Conservation (phyloP, 1,284 basidiomycete species). For the Ceratobasidium papillatum region DNA sequence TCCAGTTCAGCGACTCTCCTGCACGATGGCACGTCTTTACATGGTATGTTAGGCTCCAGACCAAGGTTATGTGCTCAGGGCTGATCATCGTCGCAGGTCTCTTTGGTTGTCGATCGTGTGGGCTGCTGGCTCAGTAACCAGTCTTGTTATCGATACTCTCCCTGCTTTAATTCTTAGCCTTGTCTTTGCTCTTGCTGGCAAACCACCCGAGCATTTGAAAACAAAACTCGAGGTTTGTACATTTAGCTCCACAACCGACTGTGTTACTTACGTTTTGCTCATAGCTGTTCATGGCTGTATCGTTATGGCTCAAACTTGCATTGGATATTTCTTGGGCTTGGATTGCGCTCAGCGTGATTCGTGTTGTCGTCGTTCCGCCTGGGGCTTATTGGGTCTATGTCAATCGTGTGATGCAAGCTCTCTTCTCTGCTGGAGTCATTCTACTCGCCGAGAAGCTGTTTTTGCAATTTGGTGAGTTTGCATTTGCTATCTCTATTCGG, state of each 20-base stretch:
- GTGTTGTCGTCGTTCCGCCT: constrained; percentile 64
- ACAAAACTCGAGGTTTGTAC: constrained; percentile 68
- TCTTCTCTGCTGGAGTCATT: constrained; percentile 70
- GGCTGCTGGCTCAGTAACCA: constrained; percentile 69
- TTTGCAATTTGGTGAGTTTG: constrained; percentile 60
- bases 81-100: constrained; percentile 57
- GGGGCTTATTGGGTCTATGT: constrained; percentile 72
- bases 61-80: constrained; percentile 6
- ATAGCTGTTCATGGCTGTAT: constrained; percentile 74
- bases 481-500: background rate
- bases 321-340: constrained; percentile 74
- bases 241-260: background rate
- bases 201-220: constrained; percentile 61
- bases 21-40: constrained; percentile 57
- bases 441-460: constrained; percentile 75
- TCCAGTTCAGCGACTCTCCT: constrained; percentile 62
- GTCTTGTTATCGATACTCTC: constrained; percentile 69
- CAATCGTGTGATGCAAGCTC: constrained; percentile 74
- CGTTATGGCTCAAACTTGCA: constrained; percentile 71
- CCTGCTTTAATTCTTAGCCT: constrained; percentile 66
- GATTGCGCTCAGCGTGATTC: constrained; percentile 71
- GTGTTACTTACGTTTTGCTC: background rate
- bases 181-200: constrained; percentile 62
- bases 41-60: constrained; percentile 56
- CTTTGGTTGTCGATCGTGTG: constrained; percentile 75